Percentiles rank a stretch among this genome's conserved stretches.
phyloP scores from a whole-genome alignment of 352 stramenopile species.

The Phytopythium litorale region DNA sequence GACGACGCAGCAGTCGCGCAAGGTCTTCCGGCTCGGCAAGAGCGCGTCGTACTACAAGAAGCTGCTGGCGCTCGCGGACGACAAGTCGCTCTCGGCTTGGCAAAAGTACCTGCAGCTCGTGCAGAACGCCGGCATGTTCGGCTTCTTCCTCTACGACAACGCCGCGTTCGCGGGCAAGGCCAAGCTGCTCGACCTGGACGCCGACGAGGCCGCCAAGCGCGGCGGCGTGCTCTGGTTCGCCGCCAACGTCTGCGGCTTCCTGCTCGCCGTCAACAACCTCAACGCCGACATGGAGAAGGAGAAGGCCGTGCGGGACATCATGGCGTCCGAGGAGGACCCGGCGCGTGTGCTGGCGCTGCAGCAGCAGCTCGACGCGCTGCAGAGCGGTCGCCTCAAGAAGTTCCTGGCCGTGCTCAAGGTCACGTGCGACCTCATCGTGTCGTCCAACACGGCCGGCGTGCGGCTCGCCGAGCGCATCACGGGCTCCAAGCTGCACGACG shows the following conservation, averaged over 20 bases:
- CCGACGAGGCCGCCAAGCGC: constrained; percentile 53
- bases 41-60: constrained; percentile 83
- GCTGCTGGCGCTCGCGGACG: constrained; percentile 39
- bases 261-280: constrained; percentile 63
- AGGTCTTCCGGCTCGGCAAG: constrained; percentile 85
- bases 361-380: constrained; percentile 55
- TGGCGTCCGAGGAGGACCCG: constrained; percentile 63
- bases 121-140: constrained; percentile 80
- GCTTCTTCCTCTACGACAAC: constrained; percentile 88
- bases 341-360: constrained; percentile 49
- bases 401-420: constrained; percentile 80
- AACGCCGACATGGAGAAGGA: constrained; percentile 80
- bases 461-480: constrained; percentile 73
- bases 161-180: constrained; percentile 78
- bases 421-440: constrained; percentile 83
- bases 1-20: constrained; percentile 75
- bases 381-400: constrained; percentile 72
- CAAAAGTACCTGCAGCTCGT: constrained; percentile 68
- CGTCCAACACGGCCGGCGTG: constrained; percentile 79
- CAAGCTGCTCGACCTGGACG: constrained; percentile 66
- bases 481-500: constrained; percentile 79
- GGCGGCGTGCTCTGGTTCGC: constrained; percentile 83
- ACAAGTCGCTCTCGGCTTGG: constrained; percentile 49
- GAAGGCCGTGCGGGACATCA: constrained; percentile 67
- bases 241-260: constrained; percentile 78